Percentiles rank a stretch among this genome's conserved stretches.
These are phyloP conservation scores for Metschnikowia borealis DNA, from an alignment of 805 yeast genomes.

Conservation along the genomic window DNA sequence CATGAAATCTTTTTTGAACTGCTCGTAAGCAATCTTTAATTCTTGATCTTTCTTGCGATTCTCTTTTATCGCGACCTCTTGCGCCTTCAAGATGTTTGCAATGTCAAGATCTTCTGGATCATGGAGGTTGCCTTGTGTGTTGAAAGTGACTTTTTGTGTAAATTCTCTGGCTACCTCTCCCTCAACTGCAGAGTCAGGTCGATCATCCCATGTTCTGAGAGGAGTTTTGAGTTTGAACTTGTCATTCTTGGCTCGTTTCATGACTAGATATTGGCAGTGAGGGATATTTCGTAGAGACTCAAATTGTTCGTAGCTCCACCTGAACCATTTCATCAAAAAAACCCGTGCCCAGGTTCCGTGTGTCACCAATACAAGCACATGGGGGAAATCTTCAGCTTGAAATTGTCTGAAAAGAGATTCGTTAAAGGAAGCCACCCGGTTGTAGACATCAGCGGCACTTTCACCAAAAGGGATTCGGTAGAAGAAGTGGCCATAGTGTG, in stretches of 20 bases:
- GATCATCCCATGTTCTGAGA: slow-evolving; percentile 69
- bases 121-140: slow-evolving; percentile 30
- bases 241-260: slow-evolving; percentile 56
- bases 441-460: slow-evolving; percentile 94
- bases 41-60: slow-evolving; percentile 41
- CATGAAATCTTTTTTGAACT: slow-evolving; percentile 11
- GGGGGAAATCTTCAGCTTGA: slow-evolving; percentile 65
- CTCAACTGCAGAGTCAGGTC: slow-evolving; percentile 40
- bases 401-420: slow-evolving; percentile 84
- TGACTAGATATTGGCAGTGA: slow-evolving; percentile 76
- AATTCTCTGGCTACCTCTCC: slow-evolving; percentile 35
- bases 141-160: slow-evolving; percentile 34
- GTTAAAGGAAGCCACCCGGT: slow-evolving; percentile 84
- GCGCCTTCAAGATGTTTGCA: slow-evolving; percentile 34
- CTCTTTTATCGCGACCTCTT: slow-evolving; percentile 31
- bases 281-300: slow-evolving; percentile 80
- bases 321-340: slow-evolving; percentile 88
- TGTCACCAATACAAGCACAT: slow-evolving; percentile 76
- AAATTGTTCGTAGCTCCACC: slow-evolving; percentile 89
- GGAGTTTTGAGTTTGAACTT: slow-evolving; percentile 58
- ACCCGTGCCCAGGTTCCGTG: slow-evolving; percentile 96
- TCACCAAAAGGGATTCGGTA: slow-evolving; percentile 92
- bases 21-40: slow-evolving; percentile 38
- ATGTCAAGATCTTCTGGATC: slow-evolving; percentile 38
- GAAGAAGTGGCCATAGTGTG: slow-evolving; percentile 75